Evolutionary conservation across 305 asterid genomes (phyloP), one percentile per base, ranked within the genome.

Genomic region (Fraxinus latifolia): DNA sequence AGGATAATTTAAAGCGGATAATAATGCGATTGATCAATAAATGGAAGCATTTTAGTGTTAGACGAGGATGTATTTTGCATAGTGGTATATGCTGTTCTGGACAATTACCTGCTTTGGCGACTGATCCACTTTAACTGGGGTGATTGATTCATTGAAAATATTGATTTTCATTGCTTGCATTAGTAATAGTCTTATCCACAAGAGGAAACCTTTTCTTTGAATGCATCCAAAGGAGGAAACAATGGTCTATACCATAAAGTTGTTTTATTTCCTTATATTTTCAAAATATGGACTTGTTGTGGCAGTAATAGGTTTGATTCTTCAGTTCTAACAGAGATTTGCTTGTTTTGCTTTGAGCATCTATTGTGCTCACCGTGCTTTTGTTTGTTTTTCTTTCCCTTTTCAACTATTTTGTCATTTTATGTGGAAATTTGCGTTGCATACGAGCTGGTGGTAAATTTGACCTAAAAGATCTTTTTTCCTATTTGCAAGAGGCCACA

Each of bases 401-500:
- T 32, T 27, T 6, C 71, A 4, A 7, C 17, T 39, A 1, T 58
- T 62, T 23, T 71, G 74, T 33, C 79, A 60, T 58, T 74, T 32
- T 36, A 75, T 21, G 72, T 23, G 72, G 15, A 23, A 36, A 34
- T 34, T 80, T 77, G 5, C 53, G 58, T 39, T n/a, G 70, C 39
- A 7, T 70, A 74, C 50, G 17, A 39, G 55, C 21, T 12, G 50
- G 47, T 25, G 77, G 55, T 37, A 53, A 60, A 19, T 39, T 77
- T 78, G 44, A 81, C 55, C 83, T 76, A 67, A 77, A 23, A 55
- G 73, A 32, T 76, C 11, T 7, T 85, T 80, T 21, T 50, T 77
- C 42, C 76, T 81, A 9, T 62, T 89, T 78, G 76, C 50, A 82
- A 96, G 99, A 90, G 90, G 92, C 92, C 79, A 91, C 94, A 44